Base-by-base conservation (phyloP, 345 rosid genomes). In the Murraya koenigii region DNA sequence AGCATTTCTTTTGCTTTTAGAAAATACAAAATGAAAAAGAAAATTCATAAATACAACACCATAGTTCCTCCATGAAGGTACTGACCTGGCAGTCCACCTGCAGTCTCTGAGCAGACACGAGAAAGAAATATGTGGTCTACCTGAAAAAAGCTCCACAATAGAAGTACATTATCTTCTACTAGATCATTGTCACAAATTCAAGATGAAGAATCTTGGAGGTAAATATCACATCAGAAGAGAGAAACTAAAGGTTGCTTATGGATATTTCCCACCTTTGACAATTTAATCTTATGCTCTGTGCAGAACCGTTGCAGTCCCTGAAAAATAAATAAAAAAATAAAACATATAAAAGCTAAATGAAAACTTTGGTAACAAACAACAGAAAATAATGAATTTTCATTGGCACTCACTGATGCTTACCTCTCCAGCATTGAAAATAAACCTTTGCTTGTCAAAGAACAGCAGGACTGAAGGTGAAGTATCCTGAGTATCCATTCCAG, bases 401-500 rank as follows among this genome's bases (percentile, higher is more conserved):
- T 30, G 19, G 33, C 36, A 63, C 8, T 30, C 1, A 61, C 1
- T 61, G 8, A 14, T 63, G 39, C 80, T 76, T 76, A 95, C 98
- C 96, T 95, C 99, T 65, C 99, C 99, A 73, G 96, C 97, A 86
- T 95, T 93, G 82, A 95, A 95, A 56, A 95, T 90, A 83, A 95
- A 93, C 74, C 99, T 89, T 74, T 90, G 97, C 65, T 92, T 88
- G 79, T 95, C 98, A 85, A 95, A 95, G 86, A 93, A 95, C 69
- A 93, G 97, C 80, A 95, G 81, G 32, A 95, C 96, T 7, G 98
- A 95, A 64, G 99, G 90, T 1, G 95, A 93, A 0, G 98, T 95
- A 71, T 95, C 99, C 81, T 95, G 99, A 54, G 98, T 93, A 85
- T 95, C 99, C 97, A 95, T 90, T 80, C 99, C 99, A 35, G 97